A percentile compares a stretch with the other conserved stretches of the same genome.
Conservation (phyloP, 1,284 basidiomycete genomes). For the Lignosus rhinocerotis region DNA sequence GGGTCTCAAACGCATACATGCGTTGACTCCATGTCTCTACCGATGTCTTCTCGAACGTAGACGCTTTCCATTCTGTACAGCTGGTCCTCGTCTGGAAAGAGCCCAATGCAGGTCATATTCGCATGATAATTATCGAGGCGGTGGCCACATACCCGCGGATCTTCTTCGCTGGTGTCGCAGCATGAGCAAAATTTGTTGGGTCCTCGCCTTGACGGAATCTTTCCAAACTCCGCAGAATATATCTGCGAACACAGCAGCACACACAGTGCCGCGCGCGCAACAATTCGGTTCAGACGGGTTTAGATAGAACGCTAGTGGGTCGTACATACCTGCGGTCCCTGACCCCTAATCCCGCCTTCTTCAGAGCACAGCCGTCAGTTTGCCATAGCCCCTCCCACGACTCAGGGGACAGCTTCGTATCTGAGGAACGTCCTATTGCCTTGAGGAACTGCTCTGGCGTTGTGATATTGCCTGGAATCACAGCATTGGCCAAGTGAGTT, state of each 20-base stretch:
- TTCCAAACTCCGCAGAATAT: slow-evolving; percentile 82
- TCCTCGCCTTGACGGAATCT: slow-evolving; percentile 65
- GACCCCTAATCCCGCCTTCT: slow-evolving; percentile 62
- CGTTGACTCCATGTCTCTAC: slow-evolving; percentile 10
- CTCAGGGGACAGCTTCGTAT: slow-evolving; percentile 60
- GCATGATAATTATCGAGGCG: background rate
- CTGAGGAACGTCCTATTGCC: slow-evolving; percentile 66
- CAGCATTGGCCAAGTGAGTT: slow-evolving; percentile 14
- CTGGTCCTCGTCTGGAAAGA: slow-evolving; percentile 52
- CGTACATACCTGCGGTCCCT: slow-evolving; percentile 67
- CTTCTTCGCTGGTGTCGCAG: slow-evolving; percentile 67
- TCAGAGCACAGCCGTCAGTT: slow-evolving; percentile 55
- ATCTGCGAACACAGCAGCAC: slow-evolving; percentile 43
- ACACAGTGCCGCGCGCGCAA: background rate
- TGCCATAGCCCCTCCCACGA: slow-evolving; percentile 74
- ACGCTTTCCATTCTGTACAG: slow-evolving; percentile 74
- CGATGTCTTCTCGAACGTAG: slow-evolving; percentile 61
- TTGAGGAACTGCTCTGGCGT: slow-evolving; percentile 67
- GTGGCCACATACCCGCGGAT: slow-evolving; percentile 64
- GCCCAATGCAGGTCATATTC: background rate
- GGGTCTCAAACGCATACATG: background rate
- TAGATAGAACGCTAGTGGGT: background rate
- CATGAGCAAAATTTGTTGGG: slow-evolving; percentile 62
- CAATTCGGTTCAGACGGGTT: background rate
- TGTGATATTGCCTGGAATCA: slow-evolving; percentile 40